Evolutionary conservation across 2,329 filamentous ascomycete species (phyloP), one percentile per base, ranked within the genome.

Genomic region (Claviceps paspali): DNA sequence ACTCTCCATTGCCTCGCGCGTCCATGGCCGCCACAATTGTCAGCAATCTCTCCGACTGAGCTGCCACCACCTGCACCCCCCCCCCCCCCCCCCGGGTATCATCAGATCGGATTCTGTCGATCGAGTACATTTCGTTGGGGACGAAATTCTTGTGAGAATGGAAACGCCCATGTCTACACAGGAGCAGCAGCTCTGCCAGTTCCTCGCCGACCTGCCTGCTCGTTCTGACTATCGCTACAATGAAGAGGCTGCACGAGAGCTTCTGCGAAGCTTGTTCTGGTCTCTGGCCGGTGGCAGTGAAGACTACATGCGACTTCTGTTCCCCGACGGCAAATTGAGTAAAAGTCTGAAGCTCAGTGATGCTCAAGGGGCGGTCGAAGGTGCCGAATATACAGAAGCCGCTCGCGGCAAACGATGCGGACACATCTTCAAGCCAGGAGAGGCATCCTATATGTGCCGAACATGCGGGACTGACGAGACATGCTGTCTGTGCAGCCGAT

Each of bases 401-500:
- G 91, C 91, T 11, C 76, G 85, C 47, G 91, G 92, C 38, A 92
- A 92, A 59, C 79, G 86, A 33, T 98, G 91, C 56, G 92, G 91
- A 4, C 92, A 98, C 63, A 96, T 98, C 44, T 94, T 98, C 69
- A 88, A 88, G 60, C 71, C 75, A 11, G 91, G 88, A 35, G 91
- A 98, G 64, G 87, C 86, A 39, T 88, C 85, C 41, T 98, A 96
- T 57, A 73, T 81, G 49, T 98, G 91, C 67, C 82, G 86, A 49
- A 96, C 88, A 8, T 98, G 91, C 59, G 85, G 85, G 33, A 77
- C 81, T 31, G 92, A 98, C 57, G 88, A 95, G 46, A 96, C 91
- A 1, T 96, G 88, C 59, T 88, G 91, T 35, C 70, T 98, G 12
- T 98, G 91, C 62, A 85, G 83, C 51, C 79, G 80, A 47, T 98